Base-by-base conservation (phyloP, 192 early-diverging fungal species). In the Allomyces arbusculus region DNA sequence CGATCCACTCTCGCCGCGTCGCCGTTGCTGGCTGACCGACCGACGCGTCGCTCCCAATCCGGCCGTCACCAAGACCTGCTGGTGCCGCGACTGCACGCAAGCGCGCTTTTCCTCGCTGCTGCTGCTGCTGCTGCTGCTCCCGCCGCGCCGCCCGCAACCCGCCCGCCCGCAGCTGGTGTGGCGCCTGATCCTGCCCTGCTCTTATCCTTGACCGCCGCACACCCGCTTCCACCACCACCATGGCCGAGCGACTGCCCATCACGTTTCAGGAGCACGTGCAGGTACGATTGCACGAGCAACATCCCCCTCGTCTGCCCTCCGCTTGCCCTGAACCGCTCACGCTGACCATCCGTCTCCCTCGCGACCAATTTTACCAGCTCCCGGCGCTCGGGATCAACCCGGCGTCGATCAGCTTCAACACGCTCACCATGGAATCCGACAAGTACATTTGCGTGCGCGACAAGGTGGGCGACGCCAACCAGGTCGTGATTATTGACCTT, bases 401-500 rank as follows among this genome's bases (percentile, higher is more conserved):
- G 43, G 86, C 87, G 44, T 91, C 85, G 72, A 98, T 98, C 72
- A 87, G 91, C 68, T 98, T 98, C 79, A 94, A 93, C 74, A 95
- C 90, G 20, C 80, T 98, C 66, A 98, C 95, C 64, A 87, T 98
- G 78, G 91, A 98, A 74, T 95, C 93, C 10, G 94, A 98, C 77
- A 89, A 92, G 69, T 98, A 90, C 76, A 95, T 98, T 70, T 95
- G 94, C 79, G 86, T 97, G 40, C 89, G 95, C 63, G 95, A 98
- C 72, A 87, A 87, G 65, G 82, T 88, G 62, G 84, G 86, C 69
- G 79, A 88, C 68, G 83, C 82, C 69, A 88, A 88, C 78, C 89
- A 92, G 70, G 92, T 97, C 33, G 91, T 92, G 61, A n/a, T 58
- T 16, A 94, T 99, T 68, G 95, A 99, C 78, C 78, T 99, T 79